These are phyloP conservation scores for Xylariaceae sp. DNA, from an alignment of 2,329 filamentous ascomycete genomes.

Conservation along the genomic window DNA sequence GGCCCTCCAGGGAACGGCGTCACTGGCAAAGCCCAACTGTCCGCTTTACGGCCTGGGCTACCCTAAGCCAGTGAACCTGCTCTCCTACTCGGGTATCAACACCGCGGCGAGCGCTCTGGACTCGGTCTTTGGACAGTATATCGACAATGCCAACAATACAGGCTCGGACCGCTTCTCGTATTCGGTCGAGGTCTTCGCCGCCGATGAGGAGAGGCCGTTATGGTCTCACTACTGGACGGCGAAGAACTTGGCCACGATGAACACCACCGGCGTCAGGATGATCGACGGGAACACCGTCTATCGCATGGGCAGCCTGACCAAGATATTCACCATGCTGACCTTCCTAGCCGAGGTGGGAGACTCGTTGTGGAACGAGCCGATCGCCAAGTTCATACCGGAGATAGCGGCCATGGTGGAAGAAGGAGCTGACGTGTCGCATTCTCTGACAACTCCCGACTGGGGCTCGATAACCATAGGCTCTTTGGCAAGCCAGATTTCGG, in stretches of 20 bases:
- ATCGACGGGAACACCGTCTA: slow-evolving; percentile 24
- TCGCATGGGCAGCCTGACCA: slow-evolving; percentile 33
- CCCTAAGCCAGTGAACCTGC: slow-evolving; percentile 26
- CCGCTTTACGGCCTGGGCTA: slow-evolving; percentile 30
- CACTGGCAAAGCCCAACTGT: slow-evolving; percentile 26
- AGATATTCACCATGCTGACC: slow-evolving; percentile 34
- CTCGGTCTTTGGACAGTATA: slow-evolving; percentile 22
- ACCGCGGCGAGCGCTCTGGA: slow-evolving; percentile 20
- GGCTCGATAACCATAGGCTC: slow-evolving; percentile 24
- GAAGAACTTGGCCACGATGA: slow-evolving; percentile 24
- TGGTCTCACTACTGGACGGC: slow-evolving; percentile 29
- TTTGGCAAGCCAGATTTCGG: slow-evolving; percentile 28
- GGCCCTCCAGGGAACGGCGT: background rate
- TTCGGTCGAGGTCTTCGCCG: slow-evolving; percentile 30
- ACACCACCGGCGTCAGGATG: slow-evolving; percentile 26
- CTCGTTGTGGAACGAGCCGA: slow-evolving; percentile 32
- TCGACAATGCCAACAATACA: slow-evolving; percentile 27
- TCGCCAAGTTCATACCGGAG: slow-evolving; percentile 36
- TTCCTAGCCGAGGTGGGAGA: slow-evolving; percentile 33
- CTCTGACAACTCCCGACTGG: slow-evolving; percentile 25
- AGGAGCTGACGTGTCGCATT: slow-evolving; percentile 19
- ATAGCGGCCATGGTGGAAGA: slow-evolving; percentile 22
- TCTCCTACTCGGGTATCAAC: slow-evolving; percentile 16
- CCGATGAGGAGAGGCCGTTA: slow-evolving; percentile 22
- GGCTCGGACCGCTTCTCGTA: slow-evolving; percentile 29